These are phyloP conservation scores for Daucus carota DNA, from an alignment of 129 eudicot genomes.

Conservation along the genomic window DH1_v3.0 NC_030383.2:54444501-54445000, in stretches of 20 bases:
- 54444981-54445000: conserved; percentile 41
- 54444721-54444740: conserved; percentile 45
- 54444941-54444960: conserved; percentile 15
- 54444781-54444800: conserved; percentile 39
- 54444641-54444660: no score
- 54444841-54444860: conserved; percentile 37
- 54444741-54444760: conserved; percentile 12
- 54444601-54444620: neutral
- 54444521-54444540: no score
- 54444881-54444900: conserved; percentile 21
- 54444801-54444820: conserved; percentile 31
- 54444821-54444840: conserved; percentile 31
- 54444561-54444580: no score
- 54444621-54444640: neutral
- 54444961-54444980: conserved; percentile 31
- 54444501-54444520: no score
- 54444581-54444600: neutral
- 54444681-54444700: neutral
- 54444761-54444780: conserved; percentile 36
- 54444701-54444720: conserved; percentile 53
- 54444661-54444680: no score
- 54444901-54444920: conserved; percentile 27
- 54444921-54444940: conserved; percentile 17
- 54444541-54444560: no score
- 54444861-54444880: conserved; percentile 22